phyloP scores from a whole-genome alignment of 768 basidiomycete species.

The Russula vinacea region DNA sequence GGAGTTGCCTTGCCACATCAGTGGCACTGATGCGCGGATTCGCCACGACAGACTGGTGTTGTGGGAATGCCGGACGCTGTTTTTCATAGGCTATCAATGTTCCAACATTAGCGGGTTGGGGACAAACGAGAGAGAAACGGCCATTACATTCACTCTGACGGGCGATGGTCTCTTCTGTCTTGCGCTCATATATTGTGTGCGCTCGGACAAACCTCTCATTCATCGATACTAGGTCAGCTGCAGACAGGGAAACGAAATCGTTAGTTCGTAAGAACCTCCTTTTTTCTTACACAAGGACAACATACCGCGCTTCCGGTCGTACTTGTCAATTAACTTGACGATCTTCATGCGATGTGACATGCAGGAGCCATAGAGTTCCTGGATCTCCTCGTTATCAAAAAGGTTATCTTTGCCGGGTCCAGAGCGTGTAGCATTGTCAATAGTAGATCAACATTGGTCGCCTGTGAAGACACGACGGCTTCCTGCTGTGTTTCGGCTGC shows the following conservation, averaged over 20 bases:
- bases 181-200: slow-evolving; percentile 82
- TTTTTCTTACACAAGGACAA: slow-evolving; percentile 34
- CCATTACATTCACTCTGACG: slow-evolving; percentile 60
- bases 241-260: neutral
- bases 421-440: slow-evolving; percentile 15
- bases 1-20: slow-evolving; percentile 10
- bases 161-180: slow-evolving; percentile 89
- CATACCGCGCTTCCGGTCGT: slow-evolving; percentile 83
- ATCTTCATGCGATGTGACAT: slow-evolving; percentile 93
- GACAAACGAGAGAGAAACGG: slow-evolving; percentile 24
- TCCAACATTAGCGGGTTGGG: slow-evolving; percentile 14
- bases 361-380: slow-evolving; percentile 88
- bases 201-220: slow-evolving; percentile 91
- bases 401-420: slow-evolving; percentile 23
- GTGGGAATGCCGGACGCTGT: slow-evolving; percentile 35
- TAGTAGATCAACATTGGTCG: slow-evolving; percentile 78
- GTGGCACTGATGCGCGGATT: slow-evolving; percentile 24
- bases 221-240: slow-evolving; percentile 92
- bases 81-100: slow-evolving; percentile 52
- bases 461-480: slow-evolving; percentile 81
- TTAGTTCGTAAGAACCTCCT: slow-evolving; percentile 34
- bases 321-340: slow-evolving; percentile 94
- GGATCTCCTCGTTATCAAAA: slow-evolving; percentile 32
- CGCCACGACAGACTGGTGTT: no score
- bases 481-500: slow-evolving; percentile 84